Percentiles rank a stretch among this genome's conserved stretches.
phyloP scores from a whole-genome alignment of 768 basidiomycete genomes.

The Russula vinacea region DNA sequence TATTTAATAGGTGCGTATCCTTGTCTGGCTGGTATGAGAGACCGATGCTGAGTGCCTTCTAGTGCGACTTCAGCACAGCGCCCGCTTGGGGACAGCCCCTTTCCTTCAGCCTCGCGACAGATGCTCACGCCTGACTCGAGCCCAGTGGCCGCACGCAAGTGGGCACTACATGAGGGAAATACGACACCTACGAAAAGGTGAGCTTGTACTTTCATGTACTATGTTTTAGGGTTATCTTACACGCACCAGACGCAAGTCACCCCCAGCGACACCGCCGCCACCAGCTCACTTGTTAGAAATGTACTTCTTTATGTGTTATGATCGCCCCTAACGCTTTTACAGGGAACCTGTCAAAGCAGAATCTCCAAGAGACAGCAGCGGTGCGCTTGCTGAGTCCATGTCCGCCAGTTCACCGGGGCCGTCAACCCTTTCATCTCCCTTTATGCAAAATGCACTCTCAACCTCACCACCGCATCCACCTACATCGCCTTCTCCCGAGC shows the following conservation, averaged over 20 bases:
- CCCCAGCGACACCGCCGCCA: constrained; percentile 14
- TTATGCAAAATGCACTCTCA: constrained; percentile 32
- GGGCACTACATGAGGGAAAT: constrained; percentile 22
- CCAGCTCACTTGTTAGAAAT: constrained; percentile 12
- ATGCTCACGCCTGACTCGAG: constrained; percentile 29
- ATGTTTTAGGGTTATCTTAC: constrained; percentile 3
- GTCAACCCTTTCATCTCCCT: constrained; percentile 37
- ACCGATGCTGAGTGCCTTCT: background rate
- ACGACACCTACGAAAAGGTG: constrained; percentile 24
- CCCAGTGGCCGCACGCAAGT: constrained; percentile 22
- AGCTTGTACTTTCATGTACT: background rate
- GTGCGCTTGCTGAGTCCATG: constrained; percentile 17
- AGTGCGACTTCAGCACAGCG: constrained; percentile 17
- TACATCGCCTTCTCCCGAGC: constrained; percentile 33
- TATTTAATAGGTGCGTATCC: constrained; percentile 11
- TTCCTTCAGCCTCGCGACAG: constrained; percentile 13
- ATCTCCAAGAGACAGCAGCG: constrained; percentile 20
- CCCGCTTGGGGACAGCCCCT: constrained; percentile 1
- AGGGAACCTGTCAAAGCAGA: constrained; percentile 13
- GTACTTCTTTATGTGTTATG: background rate
- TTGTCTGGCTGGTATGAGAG: background rate
- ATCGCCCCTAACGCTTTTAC: background rate
- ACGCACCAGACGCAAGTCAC: constrained; percentile 20
- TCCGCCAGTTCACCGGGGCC: constrained; percentile 32
- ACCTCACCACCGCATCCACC: constrained; percentile 16